Evolutionary conservation across 257 asterid genomes (phyloP).

Genomic region (Capsicum pubescens): DNA sequence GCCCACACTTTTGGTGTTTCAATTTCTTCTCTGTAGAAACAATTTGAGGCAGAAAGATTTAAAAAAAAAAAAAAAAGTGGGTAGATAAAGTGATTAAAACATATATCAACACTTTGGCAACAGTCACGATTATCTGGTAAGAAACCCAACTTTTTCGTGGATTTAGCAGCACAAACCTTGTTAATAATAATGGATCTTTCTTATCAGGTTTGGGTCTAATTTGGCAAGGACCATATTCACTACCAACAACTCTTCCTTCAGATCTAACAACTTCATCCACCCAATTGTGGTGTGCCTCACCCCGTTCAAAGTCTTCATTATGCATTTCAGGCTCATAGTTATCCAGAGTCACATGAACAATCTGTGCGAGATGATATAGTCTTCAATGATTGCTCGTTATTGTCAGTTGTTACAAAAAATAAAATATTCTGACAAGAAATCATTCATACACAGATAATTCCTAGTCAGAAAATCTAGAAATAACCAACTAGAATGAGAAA

Average conservation of each 20-base stretch:
- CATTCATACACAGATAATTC: neutral
- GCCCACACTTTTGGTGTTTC: slow-evolving; percentile 94
- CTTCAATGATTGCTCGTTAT: slow-evolving; percentile 23
- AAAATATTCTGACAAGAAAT: neutral
- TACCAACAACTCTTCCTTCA: slow-evolving; percentile 82
- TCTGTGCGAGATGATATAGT: slow-evolving; percentile 48
- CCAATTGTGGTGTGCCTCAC: slow-evolving; percentile 91
- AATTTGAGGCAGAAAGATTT: slow-evolving; percentile 24
- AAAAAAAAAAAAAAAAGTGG: neutral
- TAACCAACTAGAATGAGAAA: slow-evolving; percentile 4
- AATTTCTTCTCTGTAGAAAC: slow-evolving; percentile 73
- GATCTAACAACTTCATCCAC: slow-evolving; percentile 93
- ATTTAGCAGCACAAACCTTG: slow-evolving; percentile 56
- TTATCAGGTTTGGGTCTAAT: slow-evolving; percentile 66
- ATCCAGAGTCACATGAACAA: slow-evolving; percentile 77
- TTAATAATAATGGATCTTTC: slow-evolving; percentile 77
- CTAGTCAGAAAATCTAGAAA: slow-evolving; percentile 9
- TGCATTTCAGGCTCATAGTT: slow-evolving; percentile 68
- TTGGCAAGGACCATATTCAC: slow-evolving; percentile 70
- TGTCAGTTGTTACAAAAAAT: slow-evolving; percentile 24
- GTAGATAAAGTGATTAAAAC: neutral
- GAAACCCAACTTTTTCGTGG: slow-evolving; percentile 2
- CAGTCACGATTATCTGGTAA: neutral
- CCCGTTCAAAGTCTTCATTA: slow-evolving; percentile 65
- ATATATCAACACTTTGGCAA: neutral